Evolutionary conservation across 345 rosid genomes (phyloP), one percentile per base, ranked within the genome.

Genomic region (Aurinia saxatilis): DNA sequence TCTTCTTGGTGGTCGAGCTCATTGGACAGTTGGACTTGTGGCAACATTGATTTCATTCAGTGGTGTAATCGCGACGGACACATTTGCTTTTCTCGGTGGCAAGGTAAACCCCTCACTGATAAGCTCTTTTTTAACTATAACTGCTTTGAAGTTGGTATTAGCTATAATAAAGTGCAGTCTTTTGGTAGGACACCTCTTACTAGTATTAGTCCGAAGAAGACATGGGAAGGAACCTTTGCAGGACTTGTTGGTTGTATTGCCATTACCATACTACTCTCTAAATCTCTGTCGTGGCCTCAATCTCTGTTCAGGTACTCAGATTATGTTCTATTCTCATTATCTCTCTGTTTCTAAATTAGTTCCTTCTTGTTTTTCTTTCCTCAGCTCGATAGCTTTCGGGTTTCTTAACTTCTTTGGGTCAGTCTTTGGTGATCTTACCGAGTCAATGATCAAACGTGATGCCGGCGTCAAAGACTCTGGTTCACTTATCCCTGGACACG

Each of bases 401-500:
- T 60, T 89, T 67, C 75, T 92, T 64, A 89, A 77, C 74, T 92
- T 92, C 81, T 71, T 89, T 57, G 98, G 98, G 37, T 86, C 96
- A 45, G 71, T 92, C 30, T 89, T 89, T 66, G 96, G 98, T 73
- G 98, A 92, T 77, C 95, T 86, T 55, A 89, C 83, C 5, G 98
- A 89, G 67, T 89, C 96, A 14, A 83, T 89, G 92, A 92, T 92
- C 81, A 92, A 92, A 71, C 92, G 96, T 17, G 98, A 92, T 67
- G 98, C 98, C 0, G 98, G 98, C 13, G 96, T 92, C 60, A 92
- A 92, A 77, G 95, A 89, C 74, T 92, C 95, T 5, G 98, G 98
- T 12, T 82, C 98, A 41, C 85, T 89, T 51, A 92, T 92, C 62
- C 96, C 98, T 47, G 98, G 95, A 37, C 96, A 92, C 14, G 96